These are phyloP conservation scores for Misopates orontium DNA, from an alignment of 257 asterid species.

Conservation along the genomic window DNA sequence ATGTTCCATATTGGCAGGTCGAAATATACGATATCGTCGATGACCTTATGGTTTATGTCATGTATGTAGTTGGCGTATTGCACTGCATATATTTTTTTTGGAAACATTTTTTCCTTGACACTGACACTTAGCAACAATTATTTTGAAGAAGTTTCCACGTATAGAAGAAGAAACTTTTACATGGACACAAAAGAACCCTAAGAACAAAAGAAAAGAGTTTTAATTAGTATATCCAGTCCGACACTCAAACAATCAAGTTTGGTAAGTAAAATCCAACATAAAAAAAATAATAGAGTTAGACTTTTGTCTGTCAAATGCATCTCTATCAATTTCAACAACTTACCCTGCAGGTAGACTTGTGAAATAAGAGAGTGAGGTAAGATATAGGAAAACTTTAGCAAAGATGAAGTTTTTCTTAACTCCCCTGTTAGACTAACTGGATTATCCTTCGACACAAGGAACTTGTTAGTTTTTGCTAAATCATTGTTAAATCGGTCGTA, in stretches of 20 bases:
- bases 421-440: conserved; percentile 28
- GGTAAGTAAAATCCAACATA: conserved; percentile 33
- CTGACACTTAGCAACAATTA: conserved; percentile 8
- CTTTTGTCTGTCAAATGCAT: conserved; percentile 2
- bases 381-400: conserved; percentile 10
- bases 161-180: background rate
- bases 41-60: too few species aligned
- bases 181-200: background rate
- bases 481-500: conserved; percentile 9
- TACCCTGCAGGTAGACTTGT: conserved; percentile 18
- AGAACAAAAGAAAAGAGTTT: background rate
- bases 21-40: too few species aligned
- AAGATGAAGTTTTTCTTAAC: conserved; percentile 25
- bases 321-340: background rate
- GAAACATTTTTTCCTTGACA: background rate
- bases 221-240: conserved; percentile 11
- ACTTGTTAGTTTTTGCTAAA: conserved; percentile 10
- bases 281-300: conserved; percentile 28
- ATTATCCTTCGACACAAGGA: conserved; percentile 20
- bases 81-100: too few species aligned
- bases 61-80: too few species aligned
- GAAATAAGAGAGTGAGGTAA: conserved; percentile 27
- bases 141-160: conserved; percentile 7
- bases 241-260: conserved; percentile 28
- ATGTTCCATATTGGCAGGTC: too few species aligned